Conservation (phyloP, 1,139 yeast species). For the Geotrichum restrictum region DNA sequence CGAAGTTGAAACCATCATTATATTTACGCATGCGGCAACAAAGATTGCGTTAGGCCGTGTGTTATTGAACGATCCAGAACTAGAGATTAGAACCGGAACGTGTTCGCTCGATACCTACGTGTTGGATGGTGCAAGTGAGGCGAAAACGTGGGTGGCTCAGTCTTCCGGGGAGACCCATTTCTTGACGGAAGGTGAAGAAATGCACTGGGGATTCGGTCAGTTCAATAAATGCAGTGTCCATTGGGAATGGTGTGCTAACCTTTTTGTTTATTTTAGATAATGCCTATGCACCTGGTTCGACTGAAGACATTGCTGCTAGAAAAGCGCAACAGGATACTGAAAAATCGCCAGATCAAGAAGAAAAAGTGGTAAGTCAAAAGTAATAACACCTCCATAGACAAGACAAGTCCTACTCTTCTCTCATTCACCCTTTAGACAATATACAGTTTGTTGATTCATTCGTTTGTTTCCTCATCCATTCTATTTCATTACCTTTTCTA, state of each 20-base stretch:
- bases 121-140: slow-evolving; percentile 40
- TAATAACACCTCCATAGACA: background rate
- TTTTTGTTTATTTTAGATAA: slow-evolving; percentile 29
- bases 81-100: slow-evolving; percentile 51
- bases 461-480: background rate
- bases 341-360: slow-evolving; percentile 24
- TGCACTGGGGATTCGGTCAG: slow-evolving; percentile 80
- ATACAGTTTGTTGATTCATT: slow-evolving; percentile 5
- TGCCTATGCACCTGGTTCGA: slow-evolving; percentile 72
- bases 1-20: slow-evolving; percentile 51
- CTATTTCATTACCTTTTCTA: background rate
- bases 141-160: slow-evolving; percentile 50
- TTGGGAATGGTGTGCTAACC: too few species aligned
- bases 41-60: slow-evolving; percentile 75
- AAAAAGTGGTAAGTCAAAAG: slow-evolving; percentile 27
- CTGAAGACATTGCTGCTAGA: slow-evolving; percentile 57
- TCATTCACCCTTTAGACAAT: too few species aligned
- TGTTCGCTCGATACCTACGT: slow-evolving; percentile 57
- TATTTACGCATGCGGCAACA: slow-evolving; percentile 81
- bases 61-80: slow-evolving; percentile 48
- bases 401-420: too few species aligned
- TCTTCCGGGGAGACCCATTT: slow-evolving; percentile 69
- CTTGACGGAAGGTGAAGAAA: slow-evolving; percentile 73
- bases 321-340: slow-evolving; percentile 17
- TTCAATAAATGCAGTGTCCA: slow-evolving; percentile 13